Conservation (phyloP, 805 yeast species). For the Yarrowia sp. region DNA sequence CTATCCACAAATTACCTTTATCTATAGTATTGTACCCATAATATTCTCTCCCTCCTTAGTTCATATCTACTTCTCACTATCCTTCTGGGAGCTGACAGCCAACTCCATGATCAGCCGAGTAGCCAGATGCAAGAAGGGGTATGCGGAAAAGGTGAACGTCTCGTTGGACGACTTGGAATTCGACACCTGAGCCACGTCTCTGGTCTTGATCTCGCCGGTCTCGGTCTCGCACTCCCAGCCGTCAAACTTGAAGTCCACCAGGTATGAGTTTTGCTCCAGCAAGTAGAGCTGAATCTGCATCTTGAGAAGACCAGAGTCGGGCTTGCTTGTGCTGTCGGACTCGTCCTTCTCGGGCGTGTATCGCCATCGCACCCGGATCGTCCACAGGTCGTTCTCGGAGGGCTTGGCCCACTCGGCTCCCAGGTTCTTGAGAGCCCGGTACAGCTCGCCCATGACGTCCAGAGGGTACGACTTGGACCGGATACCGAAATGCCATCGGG, state of each 20-base stretch:
- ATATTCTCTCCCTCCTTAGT: neutral
- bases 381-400: conserved; percentile 92
- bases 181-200: conserved; percentile 28
- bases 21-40: conserved; percentile 9
- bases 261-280: conserved; percentile 81
- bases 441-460: conserved; percentile 98
- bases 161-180: conserved; percentile 40
- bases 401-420: conserved; percentile 99
- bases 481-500: conserved; percentile 98
- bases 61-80: conserved; percentile 3
- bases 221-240: conserved; percentile 69
- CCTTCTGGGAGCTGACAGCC: conserved; percentile 83
- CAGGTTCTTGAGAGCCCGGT: conserved; percentile 84
- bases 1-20: too few relatives aligned
- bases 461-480: conserved; percentile 93
- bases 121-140: conserved; percentile 90
- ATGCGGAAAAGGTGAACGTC: conserved; percentile 88
- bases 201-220: conserved; percentile 26
- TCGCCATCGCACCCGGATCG: conserved; percentile 91
- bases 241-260: conserved; percentile 96
- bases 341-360: conserved; percentile 49
- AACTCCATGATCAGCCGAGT: conserved; percentile 92
- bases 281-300: conserved; percentile 97
- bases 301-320: conserved; percentile 52
- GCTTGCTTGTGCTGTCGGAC: conserved; percentile 26